These are phyloP conservation scores for Strobilomyces echinocephalus DNA, from an alignment of 768 basidiomycete genomes.

Conservation along the genomic window DNA sequence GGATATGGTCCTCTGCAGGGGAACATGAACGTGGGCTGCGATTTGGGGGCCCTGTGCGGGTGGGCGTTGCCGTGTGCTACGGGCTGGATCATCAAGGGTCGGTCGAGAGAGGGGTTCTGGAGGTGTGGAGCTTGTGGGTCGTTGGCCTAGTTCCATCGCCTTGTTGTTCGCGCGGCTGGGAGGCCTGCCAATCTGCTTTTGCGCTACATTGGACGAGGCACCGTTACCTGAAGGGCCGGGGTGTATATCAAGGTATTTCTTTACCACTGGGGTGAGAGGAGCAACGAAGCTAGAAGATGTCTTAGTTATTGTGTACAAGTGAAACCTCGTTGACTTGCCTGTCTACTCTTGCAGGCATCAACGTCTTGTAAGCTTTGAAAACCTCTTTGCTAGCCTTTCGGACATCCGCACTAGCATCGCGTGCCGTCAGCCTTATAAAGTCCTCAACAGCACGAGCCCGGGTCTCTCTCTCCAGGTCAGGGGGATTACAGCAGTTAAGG, in stretches of 20 bases:
- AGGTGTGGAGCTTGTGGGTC: conserved; percentile 5
- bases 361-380: conserved; percentile 69
- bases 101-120: conserved; percentile 13
- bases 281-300: conserved; percentile 52
- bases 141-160: conserved; percentile 7
- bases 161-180: conserved; percentile 20
- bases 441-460: conserved; percentile 64
- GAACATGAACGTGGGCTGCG: conserved; percentile 3
- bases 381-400: conserved; percentile 64
- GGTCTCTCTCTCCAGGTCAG: conserved; percentile 67
- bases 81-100: background rate
- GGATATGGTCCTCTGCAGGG: conserved; percentile 18
- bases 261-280: conserved; percentile 71
- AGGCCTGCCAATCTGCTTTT: conserved; percentile 21
- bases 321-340: conserved; percentile 39
- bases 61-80: conserved; percentile 7
- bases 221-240: background rate
- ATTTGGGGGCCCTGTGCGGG: background rate
- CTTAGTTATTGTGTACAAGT: conserved; percentile 9
- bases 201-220: conserved; percentile 7
- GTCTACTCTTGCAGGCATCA: conserved; percentile 65
- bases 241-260: conserved; percentile 65
- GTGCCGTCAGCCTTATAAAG: conserved; percentile 60
- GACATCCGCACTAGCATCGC: conserved; percentile 73
- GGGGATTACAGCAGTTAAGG: conserved; percentile 73